Percentiles rank a stretch among this genome's conserved stretches.
Evolutionary conservation across 805 yeast species (phyloP).

Genomic region (Spathaspora boniae): DNA sequence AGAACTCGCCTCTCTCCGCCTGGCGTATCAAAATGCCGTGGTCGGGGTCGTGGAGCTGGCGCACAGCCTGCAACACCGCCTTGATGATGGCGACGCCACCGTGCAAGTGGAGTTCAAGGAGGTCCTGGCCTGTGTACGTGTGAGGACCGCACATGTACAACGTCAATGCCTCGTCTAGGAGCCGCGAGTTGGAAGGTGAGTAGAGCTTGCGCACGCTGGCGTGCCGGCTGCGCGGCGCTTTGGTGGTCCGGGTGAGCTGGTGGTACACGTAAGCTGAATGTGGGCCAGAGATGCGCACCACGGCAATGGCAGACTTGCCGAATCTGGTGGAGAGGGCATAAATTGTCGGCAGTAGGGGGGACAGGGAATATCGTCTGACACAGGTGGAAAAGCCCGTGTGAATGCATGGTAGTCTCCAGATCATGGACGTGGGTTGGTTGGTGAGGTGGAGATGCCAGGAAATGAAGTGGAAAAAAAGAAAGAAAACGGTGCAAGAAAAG

Average conservation of each 20-base stretch:
- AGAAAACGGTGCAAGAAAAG: not conserved
- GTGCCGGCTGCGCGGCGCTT: slow-evolving; percentile 44
- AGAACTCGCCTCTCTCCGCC: slow-evolving; percentile 94
- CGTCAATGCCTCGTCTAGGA: slow-evolving; percentile 77
- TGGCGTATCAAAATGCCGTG: slow-evolving; percentile 51
- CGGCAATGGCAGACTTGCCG: slow-evolving; percentile 81
- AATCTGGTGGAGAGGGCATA: slow-evolving; percentile 88
- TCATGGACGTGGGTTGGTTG: no score
- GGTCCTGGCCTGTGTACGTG: slow-evolving; percentile 91
- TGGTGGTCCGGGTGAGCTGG: slow-evolving; percentile 39
- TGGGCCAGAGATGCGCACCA: slow-evolving; percentile 79
- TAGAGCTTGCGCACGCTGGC: slow-evolving; percentile 61
- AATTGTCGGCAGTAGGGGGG: slow-evolving; percentile 56
- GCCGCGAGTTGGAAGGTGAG: slow-evolving; percentile 27
- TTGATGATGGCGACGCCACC: slow-evolving; percentile 87
- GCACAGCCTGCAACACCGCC: slow-evolving; percentile 64
- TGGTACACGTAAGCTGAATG: slow-evolving; percentile 45
- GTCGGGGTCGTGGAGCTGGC: slow-evolving; percentile 44
- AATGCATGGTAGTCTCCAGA: not conserved
- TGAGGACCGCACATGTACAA: slow-evolving; percentile 67
- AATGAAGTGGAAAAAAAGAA: not conserved
- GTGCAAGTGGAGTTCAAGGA: slow-evolving; percentile 85
- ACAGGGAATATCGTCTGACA: not conserved
- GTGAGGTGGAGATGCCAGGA: no score
- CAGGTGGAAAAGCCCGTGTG: not conserved